A percentile compares a stretch with the other conserved stretches of the same genome.
Evolutionary conservation across 108 stramenopile genomes (phyloP).

Genomic region (Cylindrotheca closterium): DNA sequence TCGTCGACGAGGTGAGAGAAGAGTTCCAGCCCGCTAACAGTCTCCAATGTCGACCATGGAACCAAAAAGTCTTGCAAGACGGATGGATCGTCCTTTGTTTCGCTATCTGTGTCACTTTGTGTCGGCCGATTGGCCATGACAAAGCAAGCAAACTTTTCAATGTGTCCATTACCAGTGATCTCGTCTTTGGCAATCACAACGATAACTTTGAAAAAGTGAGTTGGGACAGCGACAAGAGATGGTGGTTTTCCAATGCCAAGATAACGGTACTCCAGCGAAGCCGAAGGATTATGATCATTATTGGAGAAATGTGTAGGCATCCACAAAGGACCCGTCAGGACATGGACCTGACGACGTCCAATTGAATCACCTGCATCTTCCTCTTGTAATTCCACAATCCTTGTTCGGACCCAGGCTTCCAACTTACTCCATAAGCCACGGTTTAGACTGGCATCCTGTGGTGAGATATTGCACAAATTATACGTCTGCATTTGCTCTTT

Average conservation of each 20-base stretch:
- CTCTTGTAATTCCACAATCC: neutral
- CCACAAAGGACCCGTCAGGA: constrained; percentile 82
- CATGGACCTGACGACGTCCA: constrained; percentile 48
- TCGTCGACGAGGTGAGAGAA: constrained; percentile 46
- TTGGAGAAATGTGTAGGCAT: constrained; percentile 41
- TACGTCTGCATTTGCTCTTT: constrained; percentile 45
- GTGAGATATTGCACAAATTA: constrained; percentile 65
- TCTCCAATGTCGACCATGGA: constrained; percentile 77
- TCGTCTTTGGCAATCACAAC: constrained; percentile 24
- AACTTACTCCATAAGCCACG: constrained; percentile 60
- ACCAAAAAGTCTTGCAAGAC: constrained; percentile 66
- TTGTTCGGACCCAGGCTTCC: constrained; percentile 22
- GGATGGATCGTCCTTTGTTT: too few relatives aligned
- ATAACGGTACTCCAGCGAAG: constrained; percentile 55
- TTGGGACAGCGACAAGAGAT: constrained; percentile 70
- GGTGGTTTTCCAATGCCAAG: constrained; percentile 68
- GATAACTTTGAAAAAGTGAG: constrained; percentile 86
- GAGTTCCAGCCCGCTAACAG: constrained; percentile 73
- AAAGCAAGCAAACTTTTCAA: constrained; percentile 73
- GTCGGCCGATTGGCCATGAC: constrained; percentile 68
- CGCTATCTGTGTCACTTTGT: constrained; percentile 1
- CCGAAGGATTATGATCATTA: too few relatives aligned
- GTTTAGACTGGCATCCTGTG: constrained; percentile 68
- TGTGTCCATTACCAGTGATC: too few relatives aligned
- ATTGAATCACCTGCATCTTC: neutral